These are phyloP conservation scores for Linnemannia hyalina DNA, from an alignment of 192 early-diverging fungal species.

Conservation along the genomic window DNA sequence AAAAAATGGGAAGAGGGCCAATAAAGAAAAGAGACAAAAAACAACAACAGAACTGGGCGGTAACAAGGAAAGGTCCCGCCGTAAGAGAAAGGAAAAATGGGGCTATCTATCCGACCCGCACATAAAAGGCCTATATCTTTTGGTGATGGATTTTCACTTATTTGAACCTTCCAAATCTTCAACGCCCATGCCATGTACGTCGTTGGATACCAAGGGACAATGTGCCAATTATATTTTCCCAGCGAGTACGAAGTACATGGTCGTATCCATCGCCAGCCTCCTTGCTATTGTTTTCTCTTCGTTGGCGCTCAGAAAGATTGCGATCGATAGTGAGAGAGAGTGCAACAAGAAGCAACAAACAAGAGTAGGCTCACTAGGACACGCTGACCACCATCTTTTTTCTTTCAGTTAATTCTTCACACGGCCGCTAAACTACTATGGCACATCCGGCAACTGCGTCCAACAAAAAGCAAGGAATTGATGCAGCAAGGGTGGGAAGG, in stretches of 20 bases:
- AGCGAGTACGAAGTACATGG: too few relatives aligned
- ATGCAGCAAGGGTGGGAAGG: neutral
- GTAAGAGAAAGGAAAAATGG: too few relatives aligned
- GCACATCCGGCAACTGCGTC: neutral
- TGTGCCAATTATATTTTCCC: too few relatives aligned
- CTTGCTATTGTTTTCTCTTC: neutral
- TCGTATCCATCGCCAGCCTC: too few relatives aligned
- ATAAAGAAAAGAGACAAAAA: neutral
- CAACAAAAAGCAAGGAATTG: neutral
- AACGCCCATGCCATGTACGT: too few relatives aligned
- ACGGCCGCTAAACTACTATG: conserved; percentile 3
- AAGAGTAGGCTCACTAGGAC: neutral
- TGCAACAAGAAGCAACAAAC: neutral
- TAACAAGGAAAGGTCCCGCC: conserved; percentile 1
- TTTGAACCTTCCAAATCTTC: too few relatives aligned
- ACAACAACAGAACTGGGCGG: neutral
- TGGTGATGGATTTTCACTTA: too few relatives aligned
- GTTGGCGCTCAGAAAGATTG: neutral
- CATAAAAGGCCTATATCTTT: too few relatives aligned
- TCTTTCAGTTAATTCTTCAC: neutral
- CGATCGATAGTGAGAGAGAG: neutral
- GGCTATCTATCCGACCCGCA: too few relatives aligned
- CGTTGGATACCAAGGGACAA: too few relatives aligned
- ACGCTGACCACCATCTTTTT: conserved; percentile 1
- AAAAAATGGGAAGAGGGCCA: neutral